Evolutionary conservation across 768 basidiomycete genomes (phyloP), one percentile per base, ranked within the genome.

Genomic region (Gymnopilus dilepis): DNA sequence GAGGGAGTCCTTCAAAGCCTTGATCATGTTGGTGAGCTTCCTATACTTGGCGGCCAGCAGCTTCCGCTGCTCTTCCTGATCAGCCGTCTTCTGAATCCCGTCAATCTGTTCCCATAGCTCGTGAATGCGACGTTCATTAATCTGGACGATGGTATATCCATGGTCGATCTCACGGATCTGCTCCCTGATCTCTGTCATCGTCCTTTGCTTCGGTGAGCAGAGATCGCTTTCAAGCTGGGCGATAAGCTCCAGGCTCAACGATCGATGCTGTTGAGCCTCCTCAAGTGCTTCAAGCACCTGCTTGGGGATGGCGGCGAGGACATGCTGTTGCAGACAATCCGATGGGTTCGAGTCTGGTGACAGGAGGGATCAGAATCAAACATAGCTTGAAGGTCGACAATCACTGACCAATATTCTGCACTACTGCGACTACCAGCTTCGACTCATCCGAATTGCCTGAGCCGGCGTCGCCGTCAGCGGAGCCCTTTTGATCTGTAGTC

Each of bases 181-280:
- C 6, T 8, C 17, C 4, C 57, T 43, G 31, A 58, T 58, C 12
- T 58, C 45, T 3, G 12, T 33, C 57, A 58, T 58, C 4, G 57
- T 58, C 7, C 57, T 30, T 31, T 58, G 57, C 33, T 45, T 28
- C 2, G 57, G 57, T 8, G n/a, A 8, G 31, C 57, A 58, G 13
- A 58, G 28, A 6, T 31, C 42, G 6, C 6, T 5, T 41, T 57
- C 56, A 2, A 3, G 8, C 24, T 43, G 30, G 3, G 12, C 24
- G 30, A 50, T 41, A 4, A 50, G 6, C 13, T 26, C 26, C 26
- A 50, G 3, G 26, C 24, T 26, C 8, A 12, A 3, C 24, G 12
- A 11, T 5, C 47, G 47, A 13, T 9, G 17, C 5, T 9, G 13
- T 15, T 28, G 17, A 4, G 11, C 7, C 6, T 19, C 15, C 3